Evolutionary conservation across 352 stramenopile genomes (phyloP).

Genomic region (Pythium sp.): DNA sequence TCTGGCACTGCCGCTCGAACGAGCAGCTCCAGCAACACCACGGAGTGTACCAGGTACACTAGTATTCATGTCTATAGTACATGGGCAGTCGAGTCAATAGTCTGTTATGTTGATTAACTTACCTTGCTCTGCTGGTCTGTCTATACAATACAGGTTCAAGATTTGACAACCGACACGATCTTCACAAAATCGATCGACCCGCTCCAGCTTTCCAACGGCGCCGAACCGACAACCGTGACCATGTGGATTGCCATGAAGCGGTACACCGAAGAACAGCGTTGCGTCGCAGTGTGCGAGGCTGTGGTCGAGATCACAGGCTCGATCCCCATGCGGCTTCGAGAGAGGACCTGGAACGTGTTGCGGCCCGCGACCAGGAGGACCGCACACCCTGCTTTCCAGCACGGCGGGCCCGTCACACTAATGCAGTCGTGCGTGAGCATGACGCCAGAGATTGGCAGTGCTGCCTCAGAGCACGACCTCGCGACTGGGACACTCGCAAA

Average conservation of each 20-base stretch:
- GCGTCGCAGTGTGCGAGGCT: slow-evolving; percentile 31
- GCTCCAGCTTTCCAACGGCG: slow-evolving; percentile 20
- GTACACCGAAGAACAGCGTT: slow-evolving; percentile 22
- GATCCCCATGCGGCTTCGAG: slow-evolving; percentile 24
- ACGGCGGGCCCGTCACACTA: slow-evolving; percentile 15
- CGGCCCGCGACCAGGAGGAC: not conserved
- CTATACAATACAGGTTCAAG: slow-evolving; percentile 6
- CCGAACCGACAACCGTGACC: slow-evolving; percentile 17
- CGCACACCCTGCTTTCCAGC: not conserved
- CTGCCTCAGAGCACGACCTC: slow-evolving; percentile 20
- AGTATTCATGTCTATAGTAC: no score
- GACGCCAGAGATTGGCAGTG: slow-evolving; percentile 15
- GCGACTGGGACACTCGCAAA: slow-evolving; percentile 28
- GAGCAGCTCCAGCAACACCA: slow-evolving; percentile 6
- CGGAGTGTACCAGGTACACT: slow-evolving; percentile 4
- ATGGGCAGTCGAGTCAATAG: no score
- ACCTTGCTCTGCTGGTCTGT: not conserved
- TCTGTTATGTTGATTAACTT: no score
- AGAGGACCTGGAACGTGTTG: slow-evolving; percentile 29
- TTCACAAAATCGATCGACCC: slow-evolving; percentile 24
- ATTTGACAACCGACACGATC: slow-evolving; percentile 20
- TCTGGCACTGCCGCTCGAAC: slow-evolving; percentile 3
- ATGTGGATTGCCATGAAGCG: slow-evolving; percentile 25
- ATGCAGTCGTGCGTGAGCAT: slow-evolving; percentile 29
- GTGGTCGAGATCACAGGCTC: slow-evolving; percentile 29